Percentiles rank a stretch among this genome's conserved stretches.
Evolutionary conservation across 768 basidiomycete genomes (phyloP).

Genomic region (Suillus occidentalis): DNA sequence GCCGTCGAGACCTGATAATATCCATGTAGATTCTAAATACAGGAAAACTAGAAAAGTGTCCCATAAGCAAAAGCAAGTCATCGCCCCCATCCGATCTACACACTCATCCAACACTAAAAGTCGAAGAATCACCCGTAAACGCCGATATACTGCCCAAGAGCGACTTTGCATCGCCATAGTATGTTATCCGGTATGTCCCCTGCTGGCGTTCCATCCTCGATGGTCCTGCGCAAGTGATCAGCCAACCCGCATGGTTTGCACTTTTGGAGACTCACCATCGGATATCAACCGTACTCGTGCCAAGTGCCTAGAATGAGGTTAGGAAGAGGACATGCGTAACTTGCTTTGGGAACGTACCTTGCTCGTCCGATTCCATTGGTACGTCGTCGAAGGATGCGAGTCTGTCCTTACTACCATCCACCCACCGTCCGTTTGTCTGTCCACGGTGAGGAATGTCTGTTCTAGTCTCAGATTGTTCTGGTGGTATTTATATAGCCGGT

Average conservation of each 20-base stretch:
- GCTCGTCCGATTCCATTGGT: constrained; percentile 61
- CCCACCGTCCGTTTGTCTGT: constrained; percentile 44
- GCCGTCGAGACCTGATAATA: not conserved
- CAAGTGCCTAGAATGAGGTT: constrained; percentile 44
- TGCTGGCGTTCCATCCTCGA: constrained; percentile 64
- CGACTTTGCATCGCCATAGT: constrained; percentile 78
- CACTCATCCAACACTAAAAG: constrained; percentile 49
- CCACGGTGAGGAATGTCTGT: constrained; percentile 69
- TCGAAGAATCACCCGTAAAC: constrained; percentile 62
- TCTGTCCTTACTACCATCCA: constrained; percentile 69
- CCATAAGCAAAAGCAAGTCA: not conserved
- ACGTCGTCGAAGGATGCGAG: constrained; percentile 76
- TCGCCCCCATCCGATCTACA: not conserved
- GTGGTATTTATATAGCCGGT: not conserved
- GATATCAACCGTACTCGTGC: constrained; percentile 63
- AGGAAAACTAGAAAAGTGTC: not conserved
- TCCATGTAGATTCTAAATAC: not conserved
- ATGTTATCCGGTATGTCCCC: constrained; percentile 69
- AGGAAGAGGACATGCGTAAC: not conserved
- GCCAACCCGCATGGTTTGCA: not conserved
- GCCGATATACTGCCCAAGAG: constrained; percentile 60
- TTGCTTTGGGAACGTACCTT: constrained; percentile 36
- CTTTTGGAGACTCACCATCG: constrained; percentile 49
- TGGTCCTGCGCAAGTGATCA: constrained; percentile 44
- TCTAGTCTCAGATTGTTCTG: constrained; percentile 80